Evolutionary conservation across 352 stramenopile genomes (phyloP), one percentile per base, ranked within the genome.

Genomic region (Phytophthora multivora): DNA sequence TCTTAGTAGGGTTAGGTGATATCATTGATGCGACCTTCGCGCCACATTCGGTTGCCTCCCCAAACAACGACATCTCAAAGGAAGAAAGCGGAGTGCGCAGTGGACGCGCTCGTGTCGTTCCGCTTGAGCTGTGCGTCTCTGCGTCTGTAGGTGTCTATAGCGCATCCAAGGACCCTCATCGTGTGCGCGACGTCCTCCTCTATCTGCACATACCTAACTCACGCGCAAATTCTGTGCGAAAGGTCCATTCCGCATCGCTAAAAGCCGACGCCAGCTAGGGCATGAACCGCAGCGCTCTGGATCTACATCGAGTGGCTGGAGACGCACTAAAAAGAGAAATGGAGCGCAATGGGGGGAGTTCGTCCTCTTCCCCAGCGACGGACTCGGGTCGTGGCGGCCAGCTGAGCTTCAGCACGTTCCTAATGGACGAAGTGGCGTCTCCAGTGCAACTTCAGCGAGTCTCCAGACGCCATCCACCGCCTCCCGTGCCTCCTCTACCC

Each of bases 341-440:
- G 51, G 47, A 74, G 33, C 53, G 39, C 36, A 52, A 33, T 26
- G 36, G 43, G 33, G 33, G n/a, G 15, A 35, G 28, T 28, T 49
- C 59, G 18, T 51, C 48, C 8, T 54, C 47, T 11, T 46, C 48
- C 5, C 16, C 59, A 13, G 43, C 51, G 10, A 62, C 50, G 8
- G 50, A 63, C 38, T 58, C 52, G 5, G 52, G 36, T 7, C 46
- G 59, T 11, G 50, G 50, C 15, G 62, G 49, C 25, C 56, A 56
- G 26, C 25, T 78, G 30, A 79, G 73, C 60, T 87, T 87, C 59
- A 83, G 75, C 36, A 80, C 78, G 16, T 87, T 87, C 55, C 71
- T 87, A 31, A 77, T 87, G 68, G 78, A 87, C 57, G 73, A 80
- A 18, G 50, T 75, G n/a, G 63, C 71, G 19, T 65, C 74, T 13